Evolutionary conservation across 305 asterid genomes (phyloP), one percentile per base, ranked within the genome.

Genomic region (Fraxinus albicans): DNA sequence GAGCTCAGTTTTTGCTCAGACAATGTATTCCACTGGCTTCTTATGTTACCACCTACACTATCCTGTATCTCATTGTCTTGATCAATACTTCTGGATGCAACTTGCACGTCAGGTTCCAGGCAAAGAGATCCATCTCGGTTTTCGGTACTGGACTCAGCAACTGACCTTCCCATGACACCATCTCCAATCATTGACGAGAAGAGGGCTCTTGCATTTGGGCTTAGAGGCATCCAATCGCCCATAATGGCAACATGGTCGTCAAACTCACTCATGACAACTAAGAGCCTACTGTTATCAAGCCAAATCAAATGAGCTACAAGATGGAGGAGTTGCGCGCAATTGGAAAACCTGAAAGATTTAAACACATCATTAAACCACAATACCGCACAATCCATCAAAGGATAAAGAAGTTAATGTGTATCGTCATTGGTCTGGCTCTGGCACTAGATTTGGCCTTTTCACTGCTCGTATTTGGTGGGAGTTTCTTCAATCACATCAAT

Each of bases 171-270:
- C 69, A 78, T 86, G 79, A 79, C 50, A 79, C 85, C 89, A 77
- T 84, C 89, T n/a, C 86, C 85, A 81, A 88, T 50, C 85, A 89
- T 73, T 3, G 90, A 79, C 3, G 89, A 81, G 79, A 89, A 88
- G 36, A 84, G 15, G 21, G 50, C 38, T 53, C 72, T 27, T 53
- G 72, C 17, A 47, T 47, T 47, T 2, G 70, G 40, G 25, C 60
- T 50, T 23, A 15, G 40, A 21, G 38, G 38, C 80, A 8, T 27
- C 47, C 72, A 50, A 25, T 50, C 67, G n/a, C 70, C 60, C 65
- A 50, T 53, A 8, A 63, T 63, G 33, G 73, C 17, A 63, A 63
- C 34, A 8, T 63, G 15, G 34, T 23, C 73, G 4, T 63, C 73
- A 63, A 58, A 60, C 34, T 82, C 86, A 6, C 86, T 83, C 84